A percentile compares a stretch with the other conserved stretches of the same genome.
phyloP scores from a whole-genome alignment of 2,329 filamentous ascomycete genomes.

The Xylaria sp. region DNA sequence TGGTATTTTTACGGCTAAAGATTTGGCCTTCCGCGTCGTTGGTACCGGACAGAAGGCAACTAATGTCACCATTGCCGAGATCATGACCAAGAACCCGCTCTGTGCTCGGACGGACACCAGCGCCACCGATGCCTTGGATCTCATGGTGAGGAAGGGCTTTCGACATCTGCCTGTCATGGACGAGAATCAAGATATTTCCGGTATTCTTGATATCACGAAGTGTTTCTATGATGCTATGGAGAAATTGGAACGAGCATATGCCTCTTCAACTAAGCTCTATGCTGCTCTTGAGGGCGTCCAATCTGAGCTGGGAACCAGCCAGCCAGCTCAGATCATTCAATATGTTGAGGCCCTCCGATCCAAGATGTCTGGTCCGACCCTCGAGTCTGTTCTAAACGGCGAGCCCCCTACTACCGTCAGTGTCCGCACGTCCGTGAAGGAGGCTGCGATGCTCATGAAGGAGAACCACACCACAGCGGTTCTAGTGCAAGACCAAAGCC shows the following conservation, averaged over 20 bases:
- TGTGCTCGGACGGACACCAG: constrained; percentile 98
- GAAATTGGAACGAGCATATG: constrained; percentile 97
- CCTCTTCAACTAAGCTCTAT: constrained; percentile 97
- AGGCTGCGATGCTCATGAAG: constrained; percentile 96
- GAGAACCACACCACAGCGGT: constrained; percentile 98
- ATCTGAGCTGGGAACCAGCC: constrained; percentile 92
- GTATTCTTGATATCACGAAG: constrained; percentile 98
- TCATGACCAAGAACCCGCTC: constrained; percentile 99
- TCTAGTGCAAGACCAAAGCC: constrained; percentile 93
- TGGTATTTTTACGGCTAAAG: constrained; percentile 98
- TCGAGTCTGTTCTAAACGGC: constrained; percentile 93
- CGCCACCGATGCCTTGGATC: constrained; percentile 93
- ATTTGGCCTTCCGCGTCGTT: constrained; percentile 96
- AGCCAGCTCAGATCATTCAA: constrained; percentile 98
- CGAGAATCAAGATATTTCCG: constrained; percentile 98
- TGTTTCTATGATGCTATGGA: constrained; percentile 99
- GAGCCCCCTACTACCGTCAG: constrained; percentile 93
- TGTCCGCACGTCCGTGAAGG: constrained; percentile 94
- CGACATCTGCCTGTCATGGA: constrained; percentile 98
- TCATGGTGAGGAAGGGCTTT: constrained; percentile 99
- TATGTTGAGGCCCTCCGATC: constrained; percentile 94
- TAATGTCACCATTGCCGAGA: constrained; percentile 93
- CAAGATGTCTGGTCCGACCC: constrained; percentile 97
- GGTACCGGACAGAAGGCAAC: constrained; percentile 88
- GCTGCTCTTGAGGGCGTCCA: constrained; percentile 98